Evolutionary conservation across 176 grass and related monocot genomes (phyloP).

Genomic region (Pharus latifolius): DNA sequence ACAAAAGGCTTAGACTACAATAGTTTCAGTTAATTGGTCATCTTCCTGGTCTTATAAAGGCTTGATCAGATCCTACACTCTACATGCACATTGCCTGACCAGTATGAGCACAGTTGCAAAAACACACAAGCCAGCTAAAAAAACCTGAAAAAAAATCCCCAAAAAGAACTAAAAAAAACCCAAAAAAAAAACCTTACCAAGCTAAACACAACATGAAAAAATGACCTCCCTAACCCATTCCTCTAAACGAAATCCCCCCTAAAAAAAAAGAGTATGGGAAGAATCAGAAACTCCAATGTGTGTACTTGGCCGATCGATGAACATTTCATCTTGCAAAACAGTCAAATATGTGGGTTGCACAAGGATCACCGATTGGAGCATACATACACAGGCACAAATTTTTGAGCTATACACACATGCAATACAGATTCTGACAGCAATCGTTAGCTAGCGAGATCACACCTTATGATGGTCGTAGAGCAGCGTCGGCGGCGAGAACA

Average conservation of each 20-base stretch:
- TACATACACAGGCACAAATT: not conserved
- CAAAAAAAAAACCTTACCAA: slow-evolving; percentile 7
- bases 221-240: not conserved
- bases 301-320: not conserved
- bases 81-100: not conserved
- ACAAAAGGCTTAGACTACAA: not conserved
- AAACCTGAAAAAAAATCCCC: too few relatives aligned
- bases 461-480: slow-evolving; percentile 47
- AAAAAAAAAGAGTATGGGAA: slow-evolving; percentile 11
- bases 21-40: not conserved
- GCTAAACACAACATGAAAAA: not conserved
- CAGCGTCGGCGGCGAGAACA: slow-evolving; percentile 37
- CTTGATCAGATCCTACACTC: not conserved
- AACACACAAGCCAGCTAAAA: not conserved
- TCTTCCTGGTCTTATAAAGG: not conserved
- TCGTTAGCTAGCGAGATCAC: not conserved
- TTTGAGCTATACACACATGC: slow-evolving; percentile 23
- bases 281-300: too few relatives aligned
- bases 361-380: not conserved
- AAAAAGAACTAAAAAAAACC: too few relatives aligned
- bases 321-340: slow-evolving; percentile 16
- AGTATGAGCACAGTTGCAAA: not conserved
- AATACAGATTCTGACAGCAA: too few relatives aligned
- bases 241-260: slow-evolving; percentile 1
- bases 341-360: too few relatives aligned